phyloP scores from a whole-genome alignment of 352 stramenopile genomes.

The Pythium chondricola region DNA sequence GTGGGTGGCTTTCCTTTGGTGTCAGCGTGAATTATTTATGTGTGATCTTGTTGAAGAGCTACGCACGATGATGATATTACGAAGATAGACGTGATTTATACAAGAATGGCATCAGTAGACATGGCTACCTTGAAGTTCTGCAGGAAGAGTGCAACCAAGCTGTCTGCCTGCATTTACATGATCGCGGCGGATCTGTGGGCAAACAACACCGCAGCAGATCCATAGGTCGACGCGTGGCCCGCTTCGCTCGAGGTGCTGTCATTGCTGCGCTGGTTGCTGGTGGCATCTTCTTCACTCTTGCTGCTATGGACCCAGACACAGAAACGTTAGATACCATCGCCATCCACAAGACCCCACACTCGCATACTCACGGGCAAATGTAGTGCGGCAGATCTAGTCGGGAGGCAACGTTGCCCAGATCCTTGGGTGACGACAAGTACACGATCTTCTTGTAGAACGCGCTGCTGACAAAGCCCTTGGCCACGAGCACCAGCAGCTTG shows the following conservation, averaged over 20 bases:
- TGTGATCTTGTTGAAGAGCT: too few relatives aligned
- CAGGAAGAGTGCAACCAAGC: too few relatives aligned
- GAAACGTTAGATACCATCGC: too few relatives aligned
- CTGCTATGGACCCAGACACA: too few relatives aligned
- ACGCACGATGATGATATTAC: too few relatives aligned
- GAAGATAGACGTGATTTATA: too few relatives aligned
- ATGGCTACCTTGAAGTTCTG: too few relatives aligned
- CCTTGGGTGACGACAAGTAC: slow-evolving; percentile 44
- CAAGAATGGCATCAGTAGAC: too few relatives aligned
- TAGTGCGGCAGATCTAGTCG: slow-evolving; percentile 38
- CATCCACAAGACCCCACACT: too few relatives aligned
- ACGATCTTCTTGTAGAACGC: slow-evolving; percentile 76
- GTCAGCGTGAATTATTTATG: too few relatives aligned
- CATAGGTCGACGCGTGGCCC: not conserved
- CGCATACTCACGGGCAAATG: slow-evolving; percentile 41
- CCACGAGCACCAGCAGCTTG: slow-evolving; percentile 65
- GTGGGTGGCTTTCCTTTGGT: too few relatives aligned
- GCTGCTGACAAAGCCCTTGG: slow-evolving; percentile 51
- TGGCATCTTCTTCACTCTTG: slow-evolving; percentile 8
- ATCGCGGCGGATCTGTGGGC: not conserved
- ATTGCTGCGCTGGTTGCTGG: not conserved
- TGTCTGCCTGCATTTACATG: too few relatives aligned
- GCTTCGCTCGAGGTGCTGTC: not conserved
- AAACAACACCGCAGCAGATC: not conserved
- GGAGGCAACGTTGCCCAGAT: slow-evolving; percentile 47